Percentiles rank a stretch among this genome's conserved stretches.
phyloP scores from a whole-genome alignment of 1,284 basidiomycete species.

The Leucoagaricus sp. region DNA sequence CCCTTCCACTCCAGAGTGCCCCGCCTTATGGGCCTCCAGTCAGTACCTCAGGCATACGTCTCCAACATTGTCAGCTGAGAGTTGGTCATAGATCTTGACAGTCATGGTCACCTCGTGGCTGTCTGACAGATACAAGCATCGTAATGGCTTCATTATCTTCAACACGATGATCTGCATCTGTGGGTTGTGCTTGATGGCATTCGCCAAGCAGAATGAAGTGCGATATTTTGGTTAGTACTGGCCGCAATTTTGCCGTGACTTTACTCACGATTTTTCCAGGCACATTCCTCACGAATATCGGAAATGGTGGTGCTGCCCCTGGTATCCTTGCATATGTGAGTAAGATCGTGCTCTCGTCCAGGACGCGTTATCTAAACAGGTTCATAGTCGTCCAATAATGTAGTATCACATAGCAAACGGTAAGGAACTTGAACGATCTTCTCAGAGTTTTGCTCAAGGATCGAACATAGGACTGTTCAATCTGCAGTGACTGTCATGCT shows the following conservation, averaged over 20 bases:
- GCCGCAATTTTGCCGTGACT: background rate
- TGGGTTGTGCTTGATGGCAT: slow-evolving; percentile 39
- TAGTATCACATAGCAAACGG: slow-evolving; percentile 46
- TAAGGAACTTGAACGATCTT: slow-evolving; percentile 12
- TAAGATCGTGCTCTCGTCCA: background rate
- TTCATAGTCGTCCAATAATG: slow-evolving; percentile 44
- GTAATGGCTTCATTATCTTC: slow-evolving; percentile 39
- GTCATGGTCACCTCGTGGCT: slow-evolving; percentile 42
- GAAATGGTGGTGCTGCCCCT: slow-evolving; percentile 40
- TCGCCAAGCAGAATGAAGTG: slow-evolving; percentile 34
- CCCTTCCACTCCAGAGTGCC: slow-evolving; percentile 13
- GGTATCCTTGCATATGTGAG: slow-evolving; percentile 44
- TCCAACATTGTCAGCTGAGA: background rate
- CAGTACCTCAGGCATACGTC: background rate
- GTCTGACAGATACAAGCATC: slow-evolving; percentile 41
- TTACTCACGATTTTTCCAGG: slow-evolving; percentile 26
- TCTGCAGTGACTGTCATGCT: slow-evolving; percentile 41
- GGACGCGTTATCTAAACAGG: background rate
- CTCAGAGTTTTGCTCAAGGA: background rate
- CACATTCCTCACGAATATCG: slow-evolving; percentile 40
- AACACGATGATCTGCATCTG: slow-evolving; percentile 36
- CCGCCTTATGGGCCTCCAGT: slow-evolving; percentile 22
- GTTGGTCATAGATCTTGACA: slow-evolving; percentile 32
- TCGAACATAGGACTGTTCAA: slow-evolving; percentile 36
- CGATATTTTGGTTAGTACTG: slow-evolving; percentile 42